Evolutionary conservation across 805 yeast species (phyloP), one percentile per base, ranked within the genome.

Genomic region (Sugiyamaella lignohabitans): DNA sequence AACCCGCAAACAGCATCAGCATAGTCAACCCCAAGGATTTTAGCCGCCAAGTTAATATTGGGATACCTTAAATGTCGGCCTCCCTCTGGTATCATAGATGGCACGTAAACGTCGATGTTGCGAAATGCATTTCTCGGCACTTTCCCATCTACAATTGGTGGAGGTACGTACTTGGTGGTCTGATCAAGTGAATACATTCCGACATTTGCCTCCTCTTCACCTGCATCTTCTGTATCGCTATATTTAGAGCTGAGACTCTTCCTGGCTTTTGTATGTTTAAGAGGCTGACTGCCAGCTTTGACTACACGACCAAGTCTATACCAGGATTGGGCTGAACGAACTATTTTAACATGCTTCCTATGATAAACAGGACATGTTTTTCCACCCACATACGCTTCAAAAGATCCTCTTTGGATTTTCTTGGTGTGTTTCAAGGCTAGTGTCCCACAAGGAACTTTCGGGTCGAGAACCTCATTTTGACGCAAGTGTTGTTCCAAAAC

Each of bases 1-100:
- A 93, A 91, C 0, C 89, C 87, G 2, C 82, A 81, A 1, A 88
- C 89, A 0, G 97, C 98, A 41, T 79, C 81, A 0, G 95, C 97
- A 67, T 73, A 87, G 53, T 87, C 95, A 4, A 91, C 72, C 0
- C 75, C 78, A 8, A 89, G 57, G 0, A 79, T 59, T 48, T 74
- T 75, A 0, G 95, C 95, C 0, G 98, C 96, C 41, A 71, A 71
- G 34, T 75, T 78, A 0, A 84, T 78, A 47, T 73, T 63, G 34
- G 57, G 52, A 23, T 50, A 75, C 72, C 54, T 76, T 4, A 88
- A 66, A 45, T 86, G 75, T 8, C 69, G 74, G 5, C 86, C 94
- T 19, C 91, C 89, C 16, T 67, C 72, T 0, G 98, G 98, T 3
- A 86, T 66, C 95, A 86, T 86, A 44, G 78, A 70, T 0, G 80